Evolutionary conservation across 148 eudicot species (phyloP).

Genomic region (Chenopodium suecicum): DNA sequence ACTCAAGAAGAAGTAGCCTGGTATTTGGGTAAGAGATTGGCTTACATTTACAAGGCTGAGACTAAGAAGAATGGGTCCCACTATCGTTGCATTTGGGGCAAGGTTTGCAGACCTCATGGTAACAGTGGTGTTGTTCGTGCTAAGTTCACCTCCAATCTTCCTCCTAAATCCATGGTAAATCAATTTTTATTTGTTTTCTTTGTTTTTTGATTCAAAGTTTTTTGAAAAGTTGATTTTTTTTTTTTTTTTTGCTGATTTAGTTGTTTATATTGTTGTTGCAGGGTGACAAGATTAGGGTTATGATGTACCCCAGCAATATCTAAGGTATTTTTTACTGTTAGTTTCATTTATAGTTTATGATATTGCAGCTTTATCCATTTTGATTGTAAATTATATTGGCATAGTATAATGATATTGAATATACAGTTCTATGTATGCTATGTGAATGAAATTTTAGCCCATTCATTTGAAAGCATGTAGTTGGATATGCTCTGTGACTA

Average conservation of each 20-base stretch:
- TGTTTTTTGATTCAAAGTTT: not conserved
- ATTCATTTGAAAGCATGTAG: not conserved
- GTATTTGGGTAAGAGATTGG: conserved; percentile 74
- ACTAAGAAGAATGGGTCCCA: conserved; percentile 63
- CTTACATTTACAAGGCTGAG: conserved; percentile 78
- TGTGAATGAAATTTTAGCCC: too few species aligned
- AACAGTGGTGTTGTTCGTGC: conserved; percentile 84
- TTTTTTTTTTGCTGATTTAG: not conserved
- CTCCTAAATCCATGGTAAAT: conserved; percentile 82
- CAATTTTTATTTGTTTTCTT: not conserved
- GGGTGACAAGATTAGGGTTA: conserved; percentile 74
- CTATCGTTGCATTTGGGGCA: conserved; percentile 90
- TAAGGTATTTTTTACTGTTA: conserved; percentile 38
- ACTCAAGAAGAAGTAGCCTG: conserved; percentile 76
- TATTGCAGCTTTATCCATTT: not conserved
- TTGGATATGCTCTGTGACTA: too few species aligned
- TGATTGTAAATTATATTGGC: not conserved
- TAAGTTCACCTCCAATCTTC: conserved; percentile 76
- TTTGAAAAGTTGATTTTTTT: not conserved
- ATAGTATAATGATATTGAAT: too few species aligned
- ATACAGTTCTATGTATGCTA: too few species aligned
- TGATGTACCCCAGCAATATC: conserved; percentile 88
- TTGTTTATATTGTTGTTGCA: conserved; percentile 21
- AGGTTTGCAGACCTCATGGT: conserved; percentile 78
- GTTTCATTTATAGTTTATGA: not conserved